A percentile compares a stretch with the other conserved stretches of the same genome.
Conservation (phyloP, 2,329 filamentous ascomycete species). For the Alternaria panax region DNA sequence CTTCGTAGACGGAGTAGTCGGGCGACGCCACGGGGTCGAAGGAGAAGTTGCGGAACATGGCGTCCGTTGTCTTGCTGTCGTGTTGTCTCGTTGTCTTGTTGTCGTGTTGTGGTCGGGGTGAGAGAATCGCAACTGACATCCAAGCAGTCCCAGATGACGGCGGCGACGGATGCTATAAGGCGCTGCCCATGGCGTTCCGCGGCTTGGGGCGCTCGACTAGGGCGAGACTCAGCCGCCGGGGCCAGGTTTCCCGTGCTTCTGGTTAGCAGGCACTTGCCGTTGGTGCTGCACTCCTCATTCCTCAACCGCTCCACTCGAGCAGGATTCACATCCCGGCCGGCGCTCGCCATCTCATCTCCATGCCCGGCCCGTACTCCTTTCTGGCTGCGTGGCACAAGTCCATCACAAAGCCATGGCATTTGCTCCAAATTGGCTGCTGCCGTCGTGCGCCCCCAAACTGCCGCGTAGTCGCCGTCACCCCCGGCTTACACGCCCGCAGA, state of each 20-base stretch:
- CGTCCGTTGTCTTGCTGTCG: too few species aligned
- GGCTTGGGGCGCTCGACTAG: constrained; percentile 1
- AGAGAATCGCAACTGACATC: neutral
- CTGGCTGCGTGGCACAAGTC: neutral
- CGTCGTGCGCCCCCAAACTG: neutral
- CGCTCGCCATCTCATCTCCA: neutral
- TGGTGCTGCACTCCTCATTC: constrained; percentile 7
- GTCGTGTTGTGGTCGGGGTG: neutral
- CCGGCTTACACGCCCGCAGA: constrained; percentile 2
- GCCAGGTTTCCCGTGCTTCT: neutral
- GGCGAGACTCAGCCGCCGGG: constrained; percentile 8
- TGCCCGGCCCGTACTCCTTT: constrained; percentile 1
- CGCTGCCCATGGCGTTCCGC: constrained; percentile 4
- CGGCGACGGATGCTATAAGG: constrained; percentile 19
- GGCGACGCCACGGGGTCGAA: constrained; percentile 47
- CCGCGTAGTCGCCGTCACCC: neutral
- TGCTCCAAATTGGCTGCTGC: neutral
- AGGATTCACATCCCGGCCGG: neutral
- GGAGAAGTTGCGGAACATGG: constrained; percentile 52
- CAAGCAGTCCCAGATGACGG: constrained; percentile 18
- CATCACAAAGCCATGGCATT: neutral
- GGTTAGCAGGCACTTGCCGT: constrained; percentile 7
- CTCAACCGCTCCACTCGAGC: constrained; percentile 6
- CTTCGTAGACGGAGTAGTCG: constrained; percentile 32
- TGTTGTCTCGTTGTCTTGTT: too few species aligned